Percentiles rank a stretch among this genome's conserved stretches.
Evolutionary conservation across 2,329 filamentous ascomycete genomes (phyloP).

Genomic region (Fusarium euwallaceae): DNA sequence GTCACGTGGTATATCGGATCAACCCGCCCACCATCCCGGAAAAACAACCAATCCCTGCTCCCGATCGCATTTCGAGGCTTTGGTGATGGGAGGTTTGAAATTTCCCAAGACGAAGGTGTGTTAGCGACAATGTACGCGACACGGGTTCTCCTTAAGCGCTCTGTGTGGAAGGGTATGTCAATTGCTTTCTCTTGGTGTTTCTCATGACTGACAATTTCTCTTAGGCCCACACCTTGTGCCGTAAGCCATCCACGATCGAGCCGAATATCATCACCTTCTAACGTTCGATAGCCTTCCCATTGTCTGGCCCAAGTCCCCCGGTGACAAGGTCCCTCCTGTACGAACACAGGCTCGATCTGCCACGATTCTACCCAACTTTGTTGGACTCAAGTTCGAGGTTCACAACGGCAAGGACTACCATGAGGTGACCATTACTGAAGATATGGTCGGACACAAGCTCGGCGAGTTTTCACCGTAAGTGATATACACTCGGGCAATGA

Average conservation of each 20-base stretch:
- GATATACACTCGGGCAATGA: not conserved
- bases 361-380: conserved; percentile 92
- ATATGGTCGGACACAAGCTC: conserved; percentile 96
- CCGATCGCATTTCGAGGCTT: conserved; percentile 36
- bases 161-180: conserved; percentile 85
- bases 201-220: conserved; percentile 35
- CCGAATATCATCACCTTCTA: conserved; percentile 41
- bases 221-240: conserved; percentile 67
- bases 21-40: conserved; percentile 28
- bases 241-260: conserved; percentile 54
- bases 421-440: conserved; percentile 87
- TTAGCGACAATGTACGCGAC: conserved; percentile 74
- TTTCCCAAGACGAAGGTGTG: conserved; percentile 42
- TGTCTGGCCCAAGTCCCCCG: conserved; percentile 67
- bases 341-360: conserved; percentile 88
- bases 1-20: conserved; percentile 31
- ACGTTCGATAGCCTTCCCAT: conserved; percentile 70
- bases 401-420: conserved; percentile 92
- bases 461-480: conserved; percentile 92
- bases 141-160: conserved; percentile 77
- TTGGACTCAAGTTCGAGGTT: conserved; percentile 89
- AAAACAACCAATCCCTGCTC: conserved; percentile 20
- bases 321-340: conserved; percentile 78
- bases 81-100: conserved; percentile 35
- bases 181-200: not conserved